A percentile compares a stretch with the other conserved stretches of the same genome.
Conservation (phyloP, 2,329 filamentous ascomycete genomes). For the Aureobasidium uvarum region DNA sequence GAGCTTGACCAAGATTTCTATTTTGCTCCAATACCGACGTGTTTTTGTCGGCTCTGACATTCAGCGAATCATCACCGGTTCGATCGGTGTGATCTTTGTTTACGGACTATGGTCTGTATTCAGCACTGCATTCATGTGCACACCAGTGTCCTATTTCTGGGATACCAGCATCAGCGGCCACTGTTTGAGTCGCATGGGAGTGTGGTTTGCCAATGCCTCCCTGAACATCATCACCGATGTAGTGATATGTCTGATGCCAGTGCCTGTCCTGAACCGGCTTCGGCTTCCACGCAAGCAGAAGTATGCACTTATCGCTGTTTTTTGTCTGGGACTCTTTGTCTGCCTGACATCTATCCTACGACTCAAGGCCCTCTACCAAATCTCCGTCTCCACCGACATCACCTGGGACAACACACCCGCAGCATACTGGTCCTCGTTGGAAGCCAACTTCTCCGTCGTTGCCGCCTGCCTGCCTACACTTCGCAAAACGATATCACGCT, state of each 20-base stretch:
- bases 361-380: constrained; percentile 34
- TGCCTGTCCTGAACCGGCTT: constrained; percentile 39
- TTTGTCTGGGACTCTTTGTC: constrained; percentile 38
- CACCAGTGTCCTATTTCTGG: constrained; percentile 47
- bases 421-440: constrained; percentile 40
- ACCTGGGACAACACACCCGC: constrained; percentile 37
- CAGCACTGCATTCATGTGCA: constrained; percentile 43
- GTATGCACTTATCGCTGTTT: constrained; percentile 39
- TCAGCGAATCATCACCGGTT: constrained; percentile 35
- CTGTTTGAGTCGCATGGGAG: constrained; percentile 43
- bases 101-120: constrained; percentile 38
- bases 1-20: constrained; percentile 46
- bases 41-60: constrained; percentile 46
- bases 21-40: constrained; percentile 51
- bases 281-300: constrained; percentile 38
- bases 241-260: constrained; percentile 37
- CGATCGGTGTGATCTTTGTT: constrained; percentile 37
- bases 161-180: constrained; percentile 34
- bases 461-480: constrained; percentile 42
- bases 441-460: constrained; percentile 41
- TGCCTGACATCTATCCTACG: constrained; percentile 39
- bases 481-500: constrained; percentile 40
- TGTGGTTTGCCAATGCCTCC: constrained; percentile 47
- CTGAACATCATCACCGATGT: constrained; percentile 42
- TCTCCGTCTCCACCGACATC: constrained; percentile 33